Conservation (phyloP, 1,139 yeast genomes). For the Scheffersomyces parashehatae region DNA sequence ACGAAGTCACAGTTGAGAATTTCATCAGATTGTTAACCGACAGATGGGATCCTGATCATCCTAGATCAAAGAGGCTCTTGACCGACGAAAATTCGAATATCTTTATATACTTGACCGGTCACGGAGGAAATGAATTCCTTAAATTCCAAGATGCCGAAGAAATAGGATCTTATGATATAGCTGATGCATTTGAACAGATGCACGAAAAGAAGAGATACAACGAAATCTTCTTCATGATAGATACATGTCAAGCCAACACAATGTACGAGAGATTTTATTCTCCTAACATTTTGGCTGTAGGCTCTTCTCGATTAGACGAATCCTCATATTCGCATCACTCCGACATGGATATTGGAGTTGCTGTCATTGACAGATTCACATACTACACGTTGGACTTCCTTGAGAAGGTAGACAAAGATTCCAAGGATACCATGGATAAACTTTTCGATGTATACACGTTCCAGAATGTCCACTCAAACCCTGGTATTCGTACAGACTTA, state of each 20-base stretch:
- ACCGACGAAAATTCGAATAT: conserved; percentile 95
- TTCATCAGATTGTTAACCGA: conserved; percentile 87
- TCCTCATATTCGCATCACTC: conserved; percentile 95
- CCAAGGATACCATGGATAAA: conserved; percentile 75
- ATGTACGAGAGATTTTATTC: conserved; percentile 93
- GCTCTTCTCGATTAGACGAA: conserved; percentile 87
- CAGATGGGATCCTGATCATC: conserved; percentile 93
- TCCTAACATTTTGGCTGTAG: conserved; percentile 90
- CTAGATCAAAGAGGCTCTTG: conserved; percentile 82
- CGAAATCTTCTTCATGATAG: conserved; percentile 95
- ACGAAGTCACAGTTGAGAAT: conserved; percentile 97
- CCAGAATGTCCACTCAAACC: conserved; percentile 85
- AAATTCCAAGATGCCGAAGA: conserved; percentile 99
- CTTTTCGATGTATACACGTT: conserved; percentile 81
- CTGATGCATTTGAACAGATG: conserved; percentile 98
- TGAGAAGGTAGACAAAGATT: conserved; percentile 75
- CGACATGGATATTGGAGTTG: conserved; percentile 94
- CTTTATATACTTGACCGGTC: conserved; percentile 95
- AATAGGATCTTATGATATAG: conserved; percentile 91
- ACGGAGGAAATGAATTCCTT: conserved; percentile 96
- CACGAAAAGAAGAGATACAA: conserved; percentile 92
- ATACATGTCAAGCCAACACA: conserved; percentile 97
- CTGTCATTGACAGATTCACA: conserved; percentile 95
- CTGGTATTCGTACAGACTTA: conserved; percentile 85
- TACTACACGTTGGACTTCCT: conserved; percentile 87